phyloP scores from a whole-genome alignment of 2,329 filamentous ascomycete species.

The Orbilia quercus region DNA sequence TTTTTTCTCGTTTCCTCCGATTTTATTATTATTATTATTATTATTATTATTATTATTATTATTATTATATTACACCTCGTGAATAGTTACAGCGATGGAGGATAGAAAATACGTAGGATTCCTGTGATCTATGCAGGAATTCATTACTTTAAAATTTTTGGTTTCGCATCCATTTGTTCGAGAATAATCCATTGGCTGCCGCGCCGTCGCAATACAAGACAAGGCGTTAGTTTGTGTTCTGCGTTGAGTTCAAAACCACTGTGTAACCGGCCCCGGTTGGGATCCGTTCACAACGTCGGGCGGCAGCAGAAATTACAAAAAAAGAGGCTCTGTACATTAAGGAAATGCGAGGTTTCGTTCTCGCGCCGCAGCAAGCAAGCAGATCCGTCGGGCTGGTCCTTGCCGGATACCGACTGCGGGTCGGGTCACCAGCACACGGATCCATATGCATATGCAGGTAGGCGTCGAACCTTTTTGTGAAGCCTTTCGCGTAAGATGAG shows the following conservation, averaged over 20 bases:
- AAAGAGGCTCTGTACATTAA: conserved; percentile 31
- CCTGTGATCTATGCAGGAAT: neutral
- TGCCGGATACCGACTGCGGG: conserved; percentile 33
- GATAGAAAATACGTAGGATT: neutral
- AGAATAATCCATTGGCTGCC: conserved; percentile 16
- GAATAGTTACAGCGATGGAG: conserved; percentile 32
- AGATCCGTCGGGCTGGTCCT: conserved; percentile 24
- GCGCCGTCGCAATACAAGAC: neutral
- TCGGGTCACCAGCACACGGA: conserved; percentile 20
- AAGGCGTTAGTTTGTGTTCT: conserved; percentile 23
- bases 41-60: too few relatives aligned
- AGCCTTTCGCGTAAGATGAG: neutral
- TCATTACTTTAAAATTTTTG: too few relatives aligned
- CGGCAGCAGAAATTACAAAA: neutral
- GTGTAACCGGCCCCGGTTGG: conserved; percentile 40
- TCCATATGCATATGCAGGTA: neutral
- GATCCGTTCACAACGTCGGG: too few relatives aligned
- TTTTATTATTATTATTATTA: too few relatives aligned
- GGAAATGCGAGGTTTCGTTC: conserved; percentile 4
- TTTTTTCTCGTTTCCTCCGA: neutral
- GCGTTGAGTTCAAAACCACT: conserved; percentile 48
- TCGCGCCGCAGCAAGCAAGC: conserved; percentile 11
- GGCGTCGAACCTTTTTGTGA: neutral
- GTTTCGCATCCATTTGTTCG: conserved; percentile 5
- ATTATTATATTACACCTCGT: neutral